phyloP scores from a whole-genome alignment of 108 stramenopile species.

The Aurantiochytrium sp. region DNA sequence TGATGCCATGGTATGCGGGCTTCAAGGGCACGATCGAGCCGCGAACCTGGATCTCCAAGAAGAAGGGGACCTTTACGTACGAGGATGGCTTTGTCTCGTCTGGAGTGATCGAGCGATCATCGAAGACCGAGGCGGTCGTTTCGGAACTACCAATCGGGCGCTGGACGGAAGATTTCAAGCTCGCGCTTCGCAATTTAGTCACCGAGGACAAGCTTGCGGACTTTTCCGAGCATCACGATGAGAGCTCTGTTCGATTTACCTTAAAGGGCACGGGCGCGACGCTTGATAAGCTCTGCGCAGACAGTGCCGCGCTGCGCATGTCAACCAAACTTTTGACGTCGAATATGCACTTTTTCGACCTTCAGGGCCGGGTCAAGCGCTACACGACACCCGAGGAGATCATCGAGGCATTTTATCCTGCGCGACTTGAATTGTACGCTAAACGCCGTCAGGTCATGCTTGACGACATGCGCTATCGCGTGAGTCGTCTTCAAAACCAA shows the following conservation, averaged over 20 bases:
- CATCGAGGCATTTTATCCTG: conserved; percentile 66
- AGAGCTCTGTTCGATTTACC: conserved; percentile 63
- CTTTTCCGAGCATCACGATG: conserved; percentile 75
- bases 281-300: conserved; percentile 36
- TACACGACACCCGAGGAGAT: conserved; percentile 61
- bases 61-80: background rate
- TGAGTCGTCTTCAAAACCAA: conserved; percentile 61
- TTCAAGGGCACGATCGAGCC: conserved; percentile 60
- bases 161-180: conserved; percentile 80
- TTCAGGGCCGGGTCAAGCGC: conserved; percentile 49
- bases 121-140: conserved; percentile 53
- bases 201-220: conserved; percentile 48
- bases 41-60: no score
- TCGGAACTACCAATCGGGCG: conserved; percentile 74
- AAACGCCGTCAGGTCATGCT: conserved; percentile 65
- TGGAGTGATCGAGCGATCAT: conserved; percentile 42
- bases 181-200: conserved; percentile 55
- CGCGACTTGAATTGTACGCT: conserved; percentile 59
- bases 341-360: conserved; percentile 85
- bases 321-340: conserved; percentile 49
- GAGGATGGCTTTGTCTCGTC: conserved; percentile 25
- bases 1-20: conserved; percentile 34
- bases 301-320: conserved; percentile 62
- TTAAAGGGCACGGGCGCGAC: conserved; percentile 53
- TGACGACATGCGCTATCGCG: conserved; percentile 55